Conservation (phyloP, 768 basidiomycete species). For the Amanita rubescens region DNA sequence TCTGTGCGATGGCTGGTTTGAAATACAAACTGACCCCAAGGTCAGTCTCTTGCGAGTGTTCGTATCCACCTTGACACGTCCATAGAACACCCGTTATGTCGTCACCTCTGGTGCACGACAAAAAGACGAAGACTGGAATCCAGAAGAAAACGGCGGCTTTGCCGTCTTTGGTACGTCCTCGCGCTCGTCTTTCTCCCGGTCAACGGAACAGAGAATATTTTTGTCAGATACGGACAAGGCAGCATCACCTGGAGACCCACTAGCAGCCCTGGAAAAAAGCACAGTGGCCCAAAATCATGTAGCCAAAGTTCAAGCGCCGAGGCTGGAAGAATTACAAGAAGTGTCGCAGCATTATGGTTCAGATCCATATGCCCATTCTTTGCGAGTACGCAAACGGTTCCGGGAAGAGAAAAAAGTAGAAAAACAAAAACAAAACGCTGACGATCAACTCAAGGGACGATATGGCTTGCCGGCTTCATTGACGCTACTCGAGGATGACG, state of each 20-base stretch:
- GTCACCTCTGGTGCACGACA: constrained; percentile 89
- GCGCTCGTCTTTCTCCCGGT: background rate
- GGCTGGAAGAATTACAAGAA: constrained; percentile 72
- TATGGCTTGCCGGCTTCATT: constrained; percentile 75
- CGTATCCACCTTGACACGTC: background rate
- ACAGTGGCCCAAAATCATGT: constrained; percentile 66
- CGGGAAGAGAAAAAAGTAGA: constrained; percentile 82
- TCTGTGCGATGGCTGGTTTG: constrained; percentile 94
- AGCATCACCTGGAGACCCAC: constrained; percentile 65
- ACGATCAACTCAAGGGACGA: constrained; percentile 62
- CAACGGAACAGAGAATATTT: background rate
- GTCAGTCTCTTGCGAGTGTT: constrained; percentile 28
- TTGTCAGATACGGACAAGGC: constrained; percentile 61
- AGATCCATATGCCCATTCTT: constrained; percentile 83
- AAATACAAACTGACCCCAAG: constrained; percentile 96
- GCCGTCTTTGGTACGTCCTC: constrained; percentile 66
- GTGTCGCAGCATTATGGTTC: constrained; percentile 72
- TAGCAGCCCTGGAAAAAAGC: constrained; percentile 85
- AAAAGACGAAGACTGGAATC: constrained; percentile 96
- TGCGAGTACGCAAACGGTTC: constrained; percentile 71
- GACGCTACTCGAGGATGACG: constrained; percentile 57
- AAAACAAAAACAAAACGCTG: constrained; percentile 55
- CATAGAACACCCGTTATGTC: constrained; percentile 90
- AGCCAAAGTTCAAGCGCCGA: constrained; percentile 69
- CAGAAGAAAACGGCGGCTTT: constrained; percentile 91